Evolutionary conservation across 2,329 filamentous ascomycete species (phyloP).

Genomic region (Ceratocystis cacaofunesta): DNA sequence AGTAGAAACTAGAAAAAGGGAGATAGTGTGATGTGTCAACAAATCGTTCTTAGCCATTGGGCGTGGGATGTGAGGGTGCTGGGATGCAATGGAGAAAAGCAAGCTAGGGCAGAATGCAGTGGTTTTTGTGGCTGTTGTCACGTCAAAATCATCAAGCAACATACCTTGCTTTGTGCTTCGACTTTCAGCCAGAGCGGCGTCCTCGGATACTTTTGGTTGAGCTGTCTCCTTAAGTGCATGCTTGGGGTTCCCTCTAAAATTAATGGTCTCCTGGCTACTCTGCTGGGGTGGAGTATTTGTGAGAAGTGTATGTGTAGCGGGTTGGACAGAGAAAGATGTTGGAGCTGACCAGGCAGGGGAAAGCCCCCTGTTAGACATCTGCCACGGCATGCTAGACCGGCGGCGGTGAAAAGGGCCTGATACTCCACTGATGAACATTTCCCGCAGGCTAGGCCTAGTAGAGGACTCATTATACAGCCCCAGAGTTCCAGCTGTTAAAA

Average conservation of each 20-base stretch:
- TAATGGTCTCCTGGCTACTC: background rate
- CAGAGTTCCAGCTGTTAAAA: constrained; percentile 19
- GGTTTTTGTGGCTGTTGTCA: background rate
- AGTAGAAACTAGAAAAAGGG: constrained; percentile 1
- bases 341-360: constrained; percentile 3
- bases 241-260: background rate
- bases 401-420: constrained; percentile 6
- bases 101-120: background rate
- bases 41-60: background rate
- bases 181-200: background rate
- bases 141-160: background rate
- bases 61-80: background rate
- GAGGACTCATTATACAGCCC: constrained; percentile 18
- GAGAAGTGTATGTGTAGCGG: background rate
- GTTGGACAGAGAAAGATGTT: background rate
- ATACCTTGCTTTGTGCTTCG: constrained; percentile 2
- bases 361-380: background rate
- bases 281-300: background rate
- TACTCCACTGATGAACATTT: constrained; percentile 10
- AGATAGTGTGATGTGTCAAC: background rate
- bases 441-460: constrained; percentile 6
- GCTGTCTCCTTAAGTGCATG: background rate
- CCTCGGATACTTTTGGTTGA: background rate
- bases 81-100: background rate
- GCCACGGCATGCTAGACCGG: constrained; percentile 12